These are phyloP conservation scores for Platanus orientalis DNA, from an alignment of 164 flowering plant species.

Conservation along the genomic window DNA sequence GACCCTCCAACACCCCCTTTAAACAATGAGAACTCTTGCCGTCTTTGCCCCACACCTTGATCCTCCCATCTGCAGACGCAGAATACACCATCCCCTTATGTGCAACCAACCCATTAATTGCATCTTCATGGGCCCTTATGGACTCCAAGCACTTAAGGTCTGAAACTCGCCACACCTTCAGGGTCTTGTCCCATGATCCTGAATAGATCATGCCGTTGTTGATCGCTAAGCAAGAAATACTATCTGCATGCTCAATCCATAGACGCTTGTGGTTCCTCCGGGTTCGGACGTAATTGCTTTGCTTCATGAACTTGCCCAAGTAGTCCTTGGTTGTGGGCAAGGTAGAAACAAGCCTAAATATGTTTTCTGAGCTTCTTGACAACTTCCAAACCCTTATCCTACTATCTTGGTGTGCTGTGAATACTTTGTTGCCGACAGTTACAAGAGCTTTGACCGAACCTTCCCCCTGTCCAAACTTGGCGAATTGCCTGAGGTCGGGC, in stretches of 20 bases:
- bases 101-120: slow-evolving; percentile 65
- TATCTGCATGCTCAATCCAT: slow-evolving; percentile 98
- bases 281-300: slow-evolving; percentile 83
- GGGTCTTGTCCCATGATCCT: slow-evolving; percentile 95
- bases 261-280: slow-evolving; percentile 62
- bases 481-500: slow-evolving; percentile 75
- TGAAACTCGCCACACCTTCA: slow-evolving; percentile 87
- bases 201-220: slow-evolving; percentile 71
- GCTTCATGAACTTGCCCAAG: slow-evolving; percentile 81
- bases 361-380: slow-evolving; percentile 67
- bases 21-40: slow-evolving; percentile 36
- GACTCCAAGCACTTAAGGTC: slow-evolving; percentile 90
- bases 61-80: slow-evolving; percentile 88
- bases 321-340: slow-evolving; percentile 86
- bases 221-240: slow-evolving; percentile 77
- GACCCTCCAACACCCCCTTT: slow-evolving; percentile 62
- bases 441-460: slow-evolving; percentile 87
- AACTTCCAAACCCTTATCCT: slow-evolving; percentile 91
- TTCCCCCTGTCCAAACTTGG: slow-evolving; percentile 82
- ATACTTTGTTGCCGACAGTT: slow-evolving; percentile 65
- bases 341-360: slow-evolving; percentile 61
- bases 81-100: slow-evolving; percentile 62
- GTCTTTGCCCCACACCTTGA: slow-evolving; percentile 70
- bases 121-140: slow-evolving; percentile 89
- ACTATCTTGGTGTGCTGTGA: slow-evolving; percentile 92